A percentile compares a stretch with the other conserved stretches of the same genome.
These are phyloP conservation scores for Nakazawaea wyomingensis DNA, from an alignment of 805 yeast genomes.

Conservation along the genomic window DNA sequence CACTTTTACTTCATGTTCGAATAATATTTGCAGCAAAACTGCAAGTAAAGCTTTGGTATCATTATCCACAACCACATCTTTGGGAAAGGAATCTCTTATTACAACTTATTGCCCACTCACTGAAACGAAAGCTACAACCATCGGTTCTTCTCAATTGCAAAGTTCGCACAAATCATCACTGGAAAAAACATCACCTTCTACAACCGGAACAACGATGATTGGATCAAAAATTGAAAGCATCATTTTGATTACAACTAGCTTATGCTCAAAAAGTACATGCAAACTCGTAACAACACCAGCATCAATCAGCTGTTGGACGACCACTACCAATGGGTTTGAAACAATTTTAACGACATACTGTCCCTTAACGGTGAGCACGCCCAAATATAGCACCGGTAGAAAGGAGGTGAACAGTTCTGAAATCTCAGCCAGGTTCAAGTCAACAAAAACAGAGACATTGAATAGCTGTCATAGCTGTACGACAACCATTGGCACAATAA, in stretches of 20 bases:
- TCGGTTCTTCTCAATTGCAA: no score
- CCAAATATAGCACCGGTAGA: background rate
- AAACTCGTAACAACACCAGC: background rate
- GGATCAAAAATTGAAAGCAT: background rate
- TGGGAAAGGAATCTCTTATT: background rate
- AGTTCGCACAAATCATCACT: no score
- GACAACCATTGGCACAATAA: no score
- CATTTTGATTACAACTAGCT: background rate
- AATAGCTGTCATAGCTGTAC: no score
- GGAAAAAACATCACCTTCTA: background rate
- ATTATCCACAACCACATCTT: background rate
- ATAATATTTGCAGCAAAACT: background rate
- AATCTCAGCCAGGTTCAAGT: background rate
- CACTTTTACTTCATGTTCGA: conserved; percentile 21
- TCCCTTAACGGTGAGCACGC: conserved; percentile 13
- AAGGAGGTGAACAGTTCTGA: background rate
- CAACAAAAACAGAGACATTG: no score
- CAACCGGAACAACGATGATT: background rate
- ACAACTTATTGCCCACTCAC: conserved; percentile 9
- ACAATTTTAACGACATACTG: background rate
- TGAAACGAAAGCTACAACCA: background rate
- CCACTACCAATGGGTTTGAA: background rate
- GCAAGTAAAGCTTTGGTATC: background rate
- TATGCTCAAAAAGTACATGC: background rate
- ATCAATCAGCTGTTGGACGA: background rate